Percentiles rank a stretch among this genome's conserved stretches.
phyloP scores from a whole-genome alignment of 345 rosid genomes.

The Passiflora organensis region DNA sequence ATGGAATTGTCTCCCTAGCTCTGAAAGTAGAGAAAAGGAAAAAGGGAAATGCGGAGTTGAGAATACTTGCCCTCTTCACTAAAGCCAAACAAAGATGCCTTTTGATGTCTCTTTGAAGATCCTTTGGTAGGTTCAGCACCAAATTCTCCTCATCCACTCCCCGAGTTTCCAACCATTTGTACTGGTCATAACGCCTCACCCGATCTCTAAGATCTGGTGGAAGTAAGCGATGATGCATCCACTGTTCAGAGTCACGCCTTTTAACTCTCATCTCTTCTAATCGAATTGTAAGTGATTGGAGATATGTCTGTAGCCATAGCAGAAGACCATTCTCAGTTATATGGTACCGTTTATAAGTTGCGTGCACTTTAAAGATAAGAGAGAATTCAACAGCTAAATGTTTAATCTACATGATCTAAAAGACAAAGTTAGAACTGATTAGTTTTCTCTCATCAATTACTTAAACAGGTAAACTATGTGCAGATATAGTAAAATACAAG shows the following conservation, averaged over 20 bases:
- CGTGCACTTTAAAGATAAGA: neutral
- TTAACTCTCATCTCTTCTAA: slow-evolving; percentile 97
- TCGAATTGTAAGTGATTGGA: slow-evolving; percentile 88
- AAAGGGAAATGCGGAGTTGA: neutral
- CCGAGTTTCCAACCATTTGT: slow-evolving; percentile 93
- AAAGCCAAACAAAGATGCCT: slow-evolving; percentile 91
- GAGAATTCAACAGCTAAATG: slow-evolving; percentile 2
- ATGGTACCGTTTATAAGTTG: neutral
- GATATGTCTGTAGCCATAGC: slow-evolving; percentile 69
- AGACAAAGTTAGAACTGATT: too few relatives aligned
- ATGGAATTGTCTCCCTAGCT: neutral
- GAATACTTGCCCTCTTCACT: slow-evolving; percentile 72
- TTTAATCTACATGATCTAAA: too few relatives aligned
- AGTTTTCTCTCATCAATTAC: too few relatives aligned
- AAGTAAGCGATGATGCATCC: slow-evolving; percentile 99
- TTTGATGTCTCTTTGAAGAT: slow-evolving; percentile 91
- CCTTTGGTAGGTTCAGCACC: slow-evolving; percentile 91
- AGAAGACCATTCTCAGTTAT: slow-evolving; percentile 8
- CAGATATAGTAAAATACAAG: too few relatives aligned
- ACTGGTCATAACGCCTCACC: slow-evolving; percentile 88
- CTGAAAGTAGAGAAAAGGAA: neutral
- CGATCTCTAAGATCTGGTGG: slow-evolving; percentile 81
- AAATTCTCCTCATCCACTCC: slow-evolving; percentile 90
- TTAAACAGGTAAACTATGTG: too few relatives aligned
- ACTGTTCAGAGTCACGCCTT: slow-evolving; percentile 96